These are phyloP conservation scores for Phialophora chinensis DNA, from an alignment of 2,329 filamentous ascomycete species.

Conservation along the genomic window DNA sequence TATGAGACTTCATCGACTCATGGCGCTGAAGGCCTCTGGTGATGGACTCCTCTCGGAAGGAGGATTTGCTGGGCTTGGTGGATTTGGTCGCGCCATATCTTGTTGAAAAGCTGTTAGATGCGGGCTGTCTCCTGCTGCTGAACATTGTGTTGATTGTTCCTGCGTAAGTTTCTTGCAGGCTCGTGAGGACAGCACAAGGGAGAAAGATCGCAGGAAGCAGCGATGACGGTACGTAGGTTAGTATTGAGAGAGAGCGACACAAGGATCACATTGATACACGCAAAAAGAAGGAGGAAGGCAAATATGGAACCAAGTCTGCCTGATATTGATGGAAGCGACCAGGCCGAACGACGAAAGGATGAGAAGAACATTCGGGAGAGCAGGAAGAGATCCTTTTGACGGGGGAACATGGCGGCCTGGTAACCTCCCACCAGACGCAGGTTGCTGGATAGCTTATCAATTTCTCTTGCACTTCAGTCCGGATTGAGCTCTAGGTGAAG, in stretches of 20 bases:
- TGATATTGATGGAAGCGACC: slow-evolving; percentile 21
- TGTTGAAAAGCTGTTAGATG: slow-evolving; percentile 47
- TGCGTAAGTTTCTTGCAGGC: background rate
- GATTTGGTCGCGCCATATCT: slow-evolving; percentile 52
- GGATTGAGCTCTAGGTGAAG: slow-evolving; percentile 26
- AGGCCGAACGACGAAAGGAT: slow-evolving; percentile 12
- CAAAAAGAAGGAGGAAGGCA: slow-evolving; percentile 10
- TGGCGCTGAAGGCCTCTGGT: slow-evolving; percentile 33
- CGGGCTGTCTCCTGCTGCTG: slow-evolving; percentile 36
- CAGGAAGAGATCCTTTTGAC: slow-evolving; percentile 26
- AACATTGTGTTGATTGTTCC: slow-evolving; percentile 26
- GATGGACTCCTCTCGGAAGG: slow-evolving; percentile 44
- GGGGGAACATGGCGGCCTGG: slow-evolving; percentile 20
- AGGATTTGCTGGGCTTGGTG: slow-evolving; percentile 43
- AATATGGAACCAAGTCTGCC: slow-evolving; percentile 24
- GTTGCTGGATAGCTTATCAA: slow-evolving; percentile 14
- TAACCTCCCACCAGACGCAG: slow-evolving; percentile 7
- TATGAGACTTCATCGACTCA: slow-evolving; percentile 35
- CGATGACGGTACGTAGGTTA: slow-evolving; percentile 2
- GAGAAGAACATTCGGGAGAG: slow-evolving; percentile 18
- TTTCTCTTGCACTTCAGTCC: slow-evolving; percentile 9
- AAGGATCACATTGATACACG: slow-evolving; percentile 12
- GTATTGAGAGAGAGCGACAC: slow-evolving; percentile 1
- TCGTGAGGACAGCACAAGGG: background rate
- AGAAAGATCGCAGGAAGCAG: slow-evolving; percentile 5